These are phyloP conservation scores for Trypethelium eluteriae DNA, from an alignment of 495 filamentous ascomycete species.

Conservation along the genomic window DNA sequence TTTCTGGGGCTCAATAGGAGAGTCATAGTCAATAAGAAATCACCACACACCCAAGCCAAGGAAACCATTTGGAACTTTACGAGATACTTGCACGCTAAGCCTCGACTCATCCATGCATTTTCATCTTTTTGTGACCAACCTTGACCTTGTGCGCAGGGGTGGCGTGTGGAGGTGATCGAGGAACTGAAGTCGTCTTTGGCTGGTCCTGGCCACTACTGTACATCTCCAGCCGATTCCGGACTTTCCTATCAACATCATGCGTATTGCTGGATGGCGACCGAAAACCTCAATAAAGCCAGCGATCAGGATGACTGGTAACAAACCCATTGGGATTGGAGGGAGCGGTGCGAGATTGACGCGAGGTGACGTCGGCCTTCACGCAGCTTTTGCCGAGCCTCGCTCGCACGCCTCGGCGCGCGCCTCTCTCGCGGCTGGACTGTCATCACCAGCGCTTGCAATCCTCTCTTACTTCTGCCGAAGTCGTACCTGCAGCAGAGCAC, in stretches of 20 bases:
- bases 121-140: background rate
- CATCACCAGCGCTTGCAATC: background rate
- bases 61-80: too few species aligned
- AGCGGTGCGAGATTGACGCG: background rate
- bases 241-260: too few species aligned
- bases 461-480: background rate
- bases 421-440: background rate
- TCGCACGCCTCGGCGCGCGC: background rate
- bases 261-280: too few species aligned
- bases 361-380: background rate
- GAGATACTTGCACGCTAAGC: too few species aligned
- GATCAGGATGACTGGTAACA: too few species aligned
- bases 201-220: too few species aligned
- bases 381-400: background rate
- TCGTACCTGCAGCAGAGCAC: background rate
- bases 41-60: background rate
- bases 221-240: too few species aligned
- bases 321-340: background rate
- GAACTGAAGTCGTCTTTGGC: too few species aligned
- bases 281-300: too few species aligned
- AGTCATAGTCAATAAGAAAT: slow-evolving; percentile 3
- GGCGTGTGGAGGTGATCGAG: too few species aligned
- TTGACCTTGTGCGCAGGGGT: too few species aligned
- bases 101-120: background rate
- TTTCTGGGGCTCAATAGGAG: slow-evolving; percentile 6